These are phyloP conservation scores for Thelephora terrestris DNA, from an alignment of 1,284 basidiomycete genomes.

Conservation along the genomic window DNA sequence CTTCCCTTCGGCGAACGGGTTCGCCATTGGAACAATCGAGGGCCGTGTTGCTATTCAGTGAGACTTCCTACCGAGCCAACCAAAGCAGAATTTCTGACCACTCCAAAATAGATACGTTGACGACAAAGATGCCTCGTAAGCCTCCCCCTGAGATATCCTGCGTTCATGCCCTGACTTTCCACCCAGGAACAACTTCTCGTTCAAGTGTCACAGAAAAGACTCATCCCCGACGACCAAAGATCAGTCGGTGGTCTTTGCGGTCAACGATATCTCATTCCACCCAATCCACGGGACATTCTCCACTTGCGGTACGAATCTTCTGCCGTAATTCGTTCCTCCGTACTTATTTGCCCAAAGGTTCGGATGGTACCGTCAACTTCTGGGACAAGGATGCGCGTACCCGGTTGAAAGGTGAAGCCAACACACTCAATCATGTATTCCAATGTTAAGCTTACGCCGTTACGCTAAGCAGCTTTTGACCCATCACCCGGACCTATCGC, in stretches of 20 bases:
- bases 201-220: slow-evolving; percentile 91
- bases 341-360: slow-evolving; percentile 29
- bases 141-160: background rate
- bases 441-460: background rate
- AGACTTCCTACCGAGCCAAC: slow-evolving; percentile 20
- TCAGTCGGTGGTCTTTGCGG: slow-evolving; percentile 78
- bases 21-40: slow-evolving; percentile 91
- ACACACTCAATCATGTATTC: background rate
- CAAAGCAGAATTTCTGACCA: background rate
- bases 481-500: slow-evolving; percentile 52
- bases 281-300: slow-evolving; percentile 91
- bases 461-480: slow-evolving; percentile 44
- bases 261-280: slow-evolving; percentile 91
- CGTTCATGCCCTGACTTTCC: background rate
- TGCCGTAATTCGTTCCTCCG: background rate
- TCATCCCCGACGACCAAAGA: slow-evolving; percentile 53
- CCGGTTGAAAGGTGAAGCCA: slow-evolving; percentile 64
- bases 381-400: slow-evolving; percentile 84
- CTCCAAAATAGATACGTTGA: slow-evolving; percentile 55
- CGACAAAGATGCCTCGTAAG: slow-evolving; percentile 50
- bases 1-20: slow-evolving; percentile 76
- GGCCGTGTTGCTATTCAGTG: slow-evolving; percentile 95
- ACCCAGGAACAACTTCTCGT: slow-evolving; percentile 79
- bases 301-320: slow-evolving; percentile 63
- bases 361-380: slow-evolving; percentile 67